Percentiles rank a stretch among this genome's conserved stretches.
Conservation (phyloP, 306 rosid species). For the Sophora flavescens region DNA sequence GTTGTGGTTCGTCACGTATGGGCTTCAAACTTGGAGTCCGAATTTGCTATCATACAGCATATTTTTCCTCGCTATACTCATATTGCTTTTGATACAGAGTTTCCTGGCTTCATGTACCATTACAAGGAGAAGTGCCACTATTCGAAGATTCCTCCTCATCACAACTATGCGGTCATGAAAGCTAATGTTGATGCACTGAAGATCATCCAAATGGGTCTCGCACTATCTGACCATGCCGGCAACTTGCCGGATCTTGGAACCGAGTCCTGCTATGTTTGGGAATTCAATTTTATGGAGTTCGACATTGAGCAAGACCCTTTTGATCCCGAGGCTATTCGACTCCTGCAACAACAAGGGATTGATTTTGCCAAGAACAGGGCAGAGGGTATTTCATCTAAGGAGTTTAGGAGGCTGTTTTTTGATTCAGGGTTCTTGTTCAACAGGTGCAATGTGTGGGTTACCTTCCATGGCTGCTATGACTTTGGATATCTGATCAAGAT, state of each 20-base stretch:
- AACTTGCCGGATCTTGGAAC: constrained; percentile 16
- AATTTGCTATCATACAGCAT: not conserved
- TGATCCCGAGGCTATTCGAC: not conserved
- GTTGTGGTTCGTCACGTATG: not conserved
- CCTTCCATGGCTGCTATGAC: constrained; percentile 36
- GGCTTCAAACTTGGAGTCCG: not conserved
- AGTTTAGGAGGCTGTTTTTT: not conserved
- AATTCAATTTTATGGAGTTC: constrained; percentile 31
- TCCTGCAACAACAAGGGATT: constrained; percentile 19
- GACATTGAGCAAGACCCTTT: not conserved
- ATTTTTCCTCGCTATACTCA: not conserved
- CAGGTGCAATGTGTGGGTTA: not conserved
- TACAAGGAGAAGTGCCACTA: not conserved
- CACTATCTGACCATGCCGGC: not conserved
- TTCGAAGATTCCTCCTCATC: not conserved
- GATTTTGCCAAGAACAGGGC: constrained; percentile 18
- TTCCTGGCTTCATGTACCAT: constrained; percentile 1
- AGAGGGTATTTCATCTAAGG: constrained; percentile 4
- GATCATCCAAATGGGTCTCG: constrained; percentile 19
- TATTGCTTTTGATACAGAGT: constrained; percentile 30
- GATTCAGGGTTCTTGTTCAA: not conserved
- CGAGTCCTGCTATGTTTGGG: not conserved
- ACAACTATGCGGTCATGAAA: not conserved
- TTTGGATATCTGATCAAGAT: constrained; percentile 30
- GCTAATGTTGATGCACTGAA: not conserved